Base-by-base conservation (phyloP, 768 basidiomycete species). In the Naganishia randhawae region DNA sequence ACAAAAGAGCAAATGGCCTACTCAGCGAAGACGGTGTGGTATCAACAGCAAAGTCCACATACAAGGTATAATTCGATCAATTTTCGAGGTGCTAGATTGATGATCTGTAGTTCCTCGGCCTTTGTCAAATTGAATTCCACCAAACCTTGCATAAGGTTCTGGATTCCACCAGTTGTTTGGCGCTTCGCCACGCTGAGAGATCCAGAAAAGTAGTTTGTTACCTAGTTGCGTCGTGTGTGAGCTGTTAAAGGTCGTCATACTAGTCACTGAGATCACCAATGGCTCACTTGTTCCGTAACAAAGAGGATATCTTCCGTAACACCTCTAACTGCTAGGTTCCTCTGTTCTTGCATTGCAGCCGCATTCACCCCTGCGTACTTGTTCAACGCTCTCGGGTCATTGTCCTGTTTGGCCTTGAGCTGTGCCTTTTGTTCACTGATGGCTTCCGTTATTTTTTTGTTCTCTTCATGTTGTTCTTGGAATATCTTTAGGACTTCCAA, bases 31-130 rank as follows among this genome's bases (percentile, higher is more conserved):
- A n/a, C n/a, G n/a, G 8, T 14, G 17, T 11, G 22, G 4, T 13
- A 39, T 19, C 19, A 50, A 5, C 51, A 25, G 27, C 25, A 6
- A 37, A 33, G 11, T 17, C 63, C 32, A 84, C 91, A 52, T 71
- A 94, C 92, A 66, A 91, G 89, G 75, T 96, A 94, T 29, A 96
- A 85, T 77, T 93, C 91, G 29, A 95, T 91, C 0, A 87, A 83
- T 53, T 86, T 84, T 8, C 86, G 87, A 1, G 94, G 94, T 0
- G 88, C 88, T 6, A 95, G 83, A 75, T 97, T 96, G n/a, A 91
- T 87, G 39, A 96, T 84, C 75, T 94, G 91, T 3, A 96, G 83
- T 75, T 93, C 92, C 83, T 97, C 94, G 2, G 89, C 86, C 73
- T 94, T 96, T 1, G 92, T 94, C 70, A 97, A 82, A 37, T 85